Conservation (phyloP, 2,329 filamentous ascomycete species). For the Graphilbum fragrans region DNA sequence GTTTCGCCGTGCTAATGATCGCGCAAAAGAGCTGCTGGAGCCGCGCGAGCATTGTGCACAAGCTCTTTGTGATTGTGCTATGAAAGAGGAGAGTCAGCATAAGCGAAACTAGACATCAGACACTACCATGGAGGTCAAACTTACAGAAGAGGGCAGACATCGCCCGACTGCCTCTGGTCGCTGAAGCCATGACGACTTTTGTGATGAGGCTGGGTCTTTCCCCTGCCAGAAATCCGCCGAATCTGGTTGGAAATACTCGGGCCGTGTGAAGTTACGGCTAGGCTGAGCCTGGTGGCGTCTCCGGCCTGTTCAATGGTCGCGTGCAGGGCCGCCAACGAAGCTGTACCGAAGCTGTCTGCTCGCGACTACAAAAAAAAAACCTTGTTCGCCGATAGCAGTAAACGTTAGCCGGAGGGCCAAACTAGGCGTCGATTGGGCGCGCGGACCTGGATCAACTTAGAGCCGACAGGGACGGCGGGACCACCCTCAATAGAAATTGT, state of each 20-base stretch:
- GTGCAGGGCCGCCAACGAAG: too few relatives aligned
- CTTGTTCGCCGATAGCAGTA: background rate
- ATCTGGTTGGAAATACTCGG: too few relatives aligned
- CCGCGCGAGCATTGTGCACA: conserved; percentile 19
- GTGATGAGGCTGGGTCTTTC: too few relatives aligned
- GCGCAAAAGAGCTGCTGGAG: background rate
- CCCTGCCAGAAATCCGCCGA: too few relatives aligned
- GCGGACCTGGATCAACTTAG: conserved; percentile 6
- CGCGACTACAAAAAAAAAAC: background rate
- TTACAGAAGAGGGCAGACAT: conserved; percentile 33
- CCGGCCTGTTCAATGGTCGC: too few relatives aligned
- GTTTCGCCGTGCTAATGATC: conserved; percentile 10
- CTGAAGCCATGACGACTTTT: conserved; percentile 33
- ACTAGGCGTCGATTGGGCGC: background rate
- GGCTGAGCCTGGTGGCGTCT: background rate
- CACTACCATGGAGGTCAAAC: conserved; percentile 20
- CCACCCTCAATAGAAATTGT: background rate
- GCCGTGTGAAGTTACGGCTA: too few relatives aligned
- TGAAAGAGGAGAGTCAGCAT: conserved; percentile 2
- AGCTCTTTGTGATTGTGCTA: conserved; percentile 5
- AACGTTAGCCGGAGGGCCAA: too few relatives aligned
- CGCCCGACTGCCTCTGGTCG: conserved; percentile 43
- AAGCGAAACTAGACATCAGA: background rate
- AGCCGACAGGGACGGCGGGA: background rate
- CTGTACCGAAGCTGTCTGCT: too few relatives aligned